Conservation (phyloP, 2,329 filamentous ascomycete species). For the Stemphylium lycopersici region DNA sequence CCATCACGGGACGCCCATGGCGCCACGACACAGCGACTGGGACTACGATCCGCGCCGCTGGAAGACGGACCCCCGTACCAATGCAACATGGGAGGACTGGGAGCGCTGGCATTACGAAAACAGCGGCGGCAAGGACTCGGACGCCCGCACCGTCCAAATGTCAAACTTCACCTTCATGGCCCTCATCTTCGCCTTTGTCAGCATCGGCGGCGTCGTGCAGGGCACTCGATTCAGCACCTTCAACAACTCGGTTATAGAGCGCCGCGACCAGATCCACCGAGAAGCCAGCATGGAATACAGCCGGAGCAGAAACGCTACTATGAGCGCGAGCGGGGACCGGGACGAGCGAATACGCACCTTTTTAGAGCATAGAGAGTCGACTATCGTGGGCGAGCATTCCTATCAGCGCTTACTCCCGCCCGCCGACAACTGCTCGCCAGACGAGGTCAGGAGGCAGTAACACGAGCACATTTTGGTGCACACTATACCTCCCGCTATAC, state of each 20-base stretch:
- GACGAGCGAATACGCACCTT: conserved; percentile 75
- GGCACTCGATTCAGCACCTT: conserved; percentile 70
- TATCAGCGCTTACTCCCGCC: conserved; percentile 54
- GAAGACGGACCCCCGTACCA: conserved; percentile 61
- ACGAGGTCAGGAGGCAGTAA: conserved; percentile 45
- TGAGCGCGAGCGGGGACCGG: conserved; percentile 49
- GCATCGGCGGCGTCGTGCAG: conserved; percentile 75
- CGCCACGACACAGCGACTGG: conserved; percentile 32
- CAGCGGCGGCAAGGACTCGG: conserved; percentile 44
- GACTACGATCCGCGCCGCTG: conserved; percentile 37
- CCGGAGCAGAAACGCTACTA: conserved; percentile 60
- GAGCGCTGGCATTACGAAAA: conserved; percentile 61
- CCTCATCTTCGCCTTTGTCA: conserved; percentile 71
- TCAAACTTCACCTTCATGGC: conserved; percentile 79
- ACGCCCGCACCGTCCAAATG: conserved; percentile 65
- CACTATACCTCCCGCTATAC: conserved; percentile 4
- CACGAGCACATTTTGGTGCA: conserved; percentile 19
- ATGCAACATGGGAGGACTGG: conserved; percentile 99
- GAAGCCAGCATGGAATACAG: conserved; percentile 68
- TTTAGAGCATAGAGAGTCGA: conserved; percentile 60
- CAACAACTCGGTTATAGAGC: conserved; percentile 67
- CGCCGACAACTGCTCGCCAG: conserved; percentile 55
- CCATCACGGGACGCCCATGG: conserved; percentile 31
- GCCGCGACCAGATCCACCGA: conserved; percentile 70
- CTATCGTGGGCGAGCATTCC: conserved; percentile 51